A percentile compares a stretch with the other conserved stretches of the same genome.
Conservation (phyloP, 2,329 filamentous ascomycete species). For the Aspergillus phoenicis region DNA sequence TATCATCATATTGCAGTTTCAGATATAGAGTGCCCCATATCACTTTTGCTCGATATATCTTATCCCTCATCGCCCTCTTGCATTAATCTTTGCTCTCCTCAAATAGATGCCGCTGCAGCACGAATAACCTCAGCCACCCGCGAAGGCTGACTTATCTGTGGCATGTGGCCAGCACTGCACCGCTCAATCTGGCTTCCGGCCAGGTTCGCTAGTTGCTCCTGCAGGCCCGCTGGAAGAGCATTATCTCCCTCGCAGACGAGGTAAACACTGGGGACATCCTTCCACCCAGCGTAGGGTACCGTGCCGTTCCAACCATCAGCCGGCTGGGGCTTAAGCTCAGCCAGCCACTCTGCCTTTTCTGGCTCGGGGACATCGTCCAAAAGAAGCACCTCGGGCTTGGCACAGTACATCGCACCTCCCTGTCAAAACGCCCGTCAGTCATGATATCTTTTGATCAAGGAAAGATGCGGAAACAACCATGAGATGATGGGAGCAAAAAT, state of each 20-base stretch:
- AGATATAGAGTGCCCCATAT: too few relatives aligned
- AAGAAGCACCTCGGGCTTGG: neutral
- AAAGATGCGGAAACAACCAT: too few relatives aligned
- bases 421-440: neutral
- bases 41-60: neutral
- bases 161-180: conserved; percentile 3
- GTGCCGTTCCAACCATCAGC: conserved; percentile 3
- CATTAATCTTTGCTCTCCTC: neutral
- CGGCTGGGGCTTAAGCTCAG: neutral
- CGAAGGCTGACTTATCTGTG: conserved; percentile 3
- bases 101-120: neutral
- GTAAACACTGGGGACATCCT: conserved; percentile 7
- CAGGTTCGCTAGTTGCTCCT: conserved; percentile 5
- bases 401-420: conserved; percentile 1
- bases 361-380: neutral
- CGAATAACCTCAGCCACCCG: conserved; percentile 2
- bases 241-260: conserved; percentile 2
- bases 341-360: neutral
- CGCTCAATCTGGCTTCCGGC: conserved; percentile 1
- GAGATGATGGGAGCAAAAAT: neutral
- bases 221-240: neutral
- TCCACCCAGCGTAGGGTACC: conserved; percentile 6
- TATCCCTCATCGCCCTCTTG: neutral
- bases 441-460: too few relatives aligned
- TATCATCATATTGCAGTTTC: neutral